Evolutionary conservation across 2,329 filamentous ascomycete genomes (phyloP).

Genomic region (Zopfia rhizophila): DNA sequence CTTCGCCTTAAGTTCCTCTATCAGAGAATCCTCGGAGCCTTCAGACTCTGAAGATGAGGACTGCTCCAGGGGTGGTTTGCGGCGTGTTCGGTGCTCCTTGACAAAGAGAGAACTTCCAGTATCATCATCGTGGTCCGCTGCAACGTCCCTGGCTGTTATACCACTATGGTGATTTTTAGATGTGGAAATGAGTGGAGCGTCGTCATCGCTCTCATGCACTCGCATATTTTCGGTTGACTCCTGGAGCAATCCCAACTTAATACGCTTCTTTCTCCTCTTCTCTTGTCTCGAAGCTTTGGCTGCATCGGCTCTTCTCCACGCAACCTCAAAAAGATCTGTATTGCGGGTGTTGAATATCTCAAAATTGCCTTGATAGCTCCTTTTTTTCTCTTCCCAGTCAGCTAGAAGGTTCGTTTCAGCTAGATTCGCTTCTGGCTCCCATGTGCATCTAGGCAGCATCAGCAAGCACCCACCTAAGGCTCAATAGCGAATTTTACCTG

Average conservation of each 20-base stretch:
- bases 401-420: conserved; percentile 17
- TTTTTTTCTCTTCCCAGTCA: conserved; percentile 23
- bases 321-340: conserved; percentile 15
- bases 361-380: conserved; percentile 16
- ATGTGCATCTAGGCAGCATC: conserved; percentile 30
- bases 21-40: not conserved
- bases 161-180: not conserved
- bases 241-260: conserved; percentile 6
- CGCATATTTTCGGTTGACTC: conserved; percentile 11
- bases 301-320: conserved; percentile 7
- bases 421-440: conserved; percentile 37
- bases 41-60: conserved; percentile 1
- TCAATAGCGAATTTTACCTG: conserved; percentile 23
- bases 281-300: conserved; percentile 17
- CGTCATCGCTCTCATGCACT: conserved; percentile 31
- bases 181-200: conserved; percentile 14
- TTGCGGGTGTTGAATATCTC: conserved; percentile 22
- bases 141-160: conserved; percentile 2
- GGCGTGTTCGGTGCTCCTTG: conserved; percentile 1
- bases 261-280: conserved; percentile 33
- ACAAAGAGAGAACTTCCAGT: too few relatives aligned
- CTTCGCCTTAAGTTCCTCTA: conserved; percentile 15
- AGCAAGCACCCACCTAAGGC: too few relatives aligned
- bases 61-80: not conserved
- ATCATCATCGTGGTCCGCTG: too few relatives aligned